phyloP scores from a whole-genome alignment of 2,329 filamentous ascomycete genomes.

The Colletotrichum cuscutae region DNA sequence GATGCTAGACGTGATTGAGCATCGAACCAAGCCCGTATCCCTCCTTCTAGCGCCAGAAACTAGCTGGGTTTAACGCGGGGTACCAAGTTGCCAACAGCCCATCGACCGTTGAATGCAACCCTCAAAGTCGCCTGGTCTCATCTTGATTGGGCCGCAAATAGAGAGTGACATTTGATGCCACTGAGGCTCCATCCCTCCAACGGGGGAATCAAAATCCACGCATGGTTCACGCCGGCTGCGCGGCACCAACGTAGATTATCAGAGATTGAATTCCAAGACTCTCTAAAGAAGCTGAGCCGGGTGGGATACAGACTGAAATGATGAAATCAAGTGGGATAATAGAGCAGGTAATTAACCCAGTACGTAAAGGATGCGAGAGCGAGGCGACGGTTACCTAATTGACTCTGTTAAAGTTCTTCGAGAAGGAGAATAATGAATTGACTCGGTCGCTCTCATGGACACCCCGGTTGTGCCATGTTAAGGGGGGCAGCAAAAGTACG shows the following conservation, averaged over 20 bases:
- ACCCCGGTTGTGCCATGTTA: constrained; percentile 3
- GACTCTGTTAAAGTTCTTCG: neutral
- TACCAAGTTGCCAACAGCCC: neutral
- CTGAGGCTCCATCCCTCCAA: neutral
- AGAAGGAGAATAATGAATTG: neutral
- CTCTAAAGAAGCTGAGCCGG: neutral
- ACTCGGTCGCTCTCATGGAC: neutral
- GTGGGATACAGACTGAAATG: too few species aligned
- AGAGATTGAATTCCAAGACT: neutral
- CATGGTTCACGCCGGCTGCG: constrained; percentile 3
- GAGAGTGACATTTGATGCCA: neutral
- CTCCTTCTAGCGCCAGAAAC: neutral
- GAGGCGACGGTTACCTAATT: neutral
- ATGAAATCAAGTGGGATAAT: too few species aligned
- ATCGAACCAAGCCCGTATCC: neutral
- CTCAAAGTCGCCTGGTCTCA: neutral
- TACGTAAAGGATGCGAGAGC: neutral
- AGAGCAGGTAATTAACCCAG: too few species aligned
- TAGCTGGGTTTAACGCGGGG: neutral
- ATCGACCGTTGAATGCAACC: constrained; percentile 15
- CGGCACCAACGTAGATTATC: neutral
- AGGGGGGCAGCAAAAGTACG: neutral
- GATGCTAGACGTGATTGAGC: neutral
- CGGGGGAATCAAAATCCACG: constrained; percentile 20
- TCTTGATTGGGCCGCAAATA: constrained; percentile 15